Evolutionary conservation across 2,329 filamentous ascomycete species (phyloP).

Genomic region (Albophoma yamanashiensis): DNA sequence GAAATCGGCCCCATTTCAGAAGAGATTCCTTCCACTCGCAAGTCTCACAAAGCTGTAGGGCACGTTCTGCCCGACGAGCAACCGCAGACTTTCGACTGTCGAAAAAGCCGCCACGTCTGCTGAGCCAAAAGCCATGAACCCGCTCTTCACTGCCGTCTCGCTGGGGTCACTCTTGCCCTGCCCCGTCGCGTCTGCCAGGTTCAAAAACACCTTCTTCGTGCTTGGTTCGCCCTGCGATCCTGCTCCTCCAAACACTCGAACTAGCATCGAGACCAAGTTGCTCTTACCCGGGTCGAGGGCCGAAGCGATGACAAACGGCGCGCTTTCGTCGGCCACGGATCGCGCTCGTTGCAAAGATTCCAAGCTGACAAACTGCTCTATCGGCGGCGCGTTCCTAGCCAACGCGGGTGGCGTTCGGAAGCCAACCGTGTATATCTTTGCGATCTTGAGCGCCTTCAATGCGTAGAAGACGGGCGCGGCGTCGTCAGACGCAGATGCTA

Average conservation of each 20-base stretch:
- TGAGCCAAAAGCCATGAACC: slow-evolving; percentile 70
- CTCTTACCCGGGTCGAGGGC: slow-evolving; percentile 71
- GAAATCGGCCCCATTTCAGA: slow-evolving; percentile 17
- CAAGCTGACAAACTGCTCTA: slow-evolving; percentile 72
- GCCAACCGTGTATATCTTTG: slow-evolving; percentile 75
- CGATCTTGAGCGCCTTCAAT: slow-evolving; percentile 62
- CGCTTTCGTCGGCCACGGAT: slow-evolving; percentile 35
- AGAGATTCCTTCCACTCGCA: slow-evolving; percentile 44
- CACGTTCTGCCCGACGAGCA: slow-evolving; percentile 78
- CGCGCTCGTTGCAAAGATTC: slow-evolving; percentile 48
- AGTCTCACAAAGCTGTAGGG: slow-evolving; percentile 79
- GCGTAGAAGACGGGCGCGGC: slow-evolving; percentile 73
- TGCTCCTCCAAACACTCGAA: slow-evolving; percentile 56
- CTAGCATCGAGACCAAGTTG: slow-evolving; percentile 63
- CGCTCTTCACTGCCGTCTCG: slow-evolving; percentile 58
- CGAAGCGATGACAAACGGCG: slow-evolving; percentile 74
- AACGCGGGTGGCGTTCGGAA: slow-evolving; percentile 56
- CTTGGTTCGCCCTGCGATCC: slow-evolving; percentile 20
- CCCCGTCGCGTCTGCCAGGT: slow-evolving; percentile 52
- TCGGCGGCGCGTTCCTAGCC: slow-evolving; percentile 50
- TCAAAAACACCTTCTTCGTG: slow-evolving; percentile 63
- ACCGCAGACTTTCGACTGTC: slow-evolving; percentile 67
- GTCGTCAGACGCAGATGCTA: slow-evolving; percentile 63
- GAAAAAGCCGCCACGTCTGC: slow-evolving; percentile 77
- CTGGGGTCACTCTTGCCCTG: slow-evolving; percentile 55